These are phyloP conservation scores for Limnomonas spitsbergensis DNA, from an alignment of 139 green algal species.

Conservation along the genomic window DNA sequence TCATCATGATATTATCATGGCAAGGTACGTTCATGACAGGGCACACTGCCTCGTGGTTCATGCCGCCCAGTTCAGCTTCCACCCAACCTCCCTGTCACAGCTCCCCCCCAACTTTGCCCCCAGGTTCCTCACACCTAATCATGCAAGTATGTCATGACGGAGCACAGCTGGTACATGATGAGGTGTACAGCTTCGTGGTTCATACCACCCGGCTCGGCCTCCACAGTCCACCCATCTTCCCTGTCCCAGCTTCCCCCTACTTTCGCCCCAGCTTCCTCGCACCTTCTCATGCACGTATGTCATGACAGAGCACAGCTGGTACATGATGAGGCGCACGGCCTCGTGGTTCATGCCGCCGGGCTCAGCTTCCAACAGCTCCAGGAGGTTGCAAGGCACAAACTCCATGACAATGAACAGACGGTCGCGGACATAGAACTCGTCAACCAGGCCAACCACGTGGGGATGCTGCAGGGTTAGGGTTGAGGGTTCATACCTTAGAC, in stretches of 20 bases:
- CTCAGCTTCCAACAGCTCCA: slow-evolving; percentile 59
- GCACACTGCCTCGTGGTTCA: too few relatives aligned
- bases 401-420: slow-evolving; percentile 68
- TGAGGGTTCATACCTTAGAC: too few relatives aligned
- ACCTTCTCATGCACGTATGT: slow-evolving; percentile 56
- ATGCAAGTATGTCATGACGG: slow-evolving; percentile 18
- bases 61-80: too few relatives aligned
- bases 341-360: slow-evolving; percentile 44
- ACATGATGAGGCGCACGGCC: slow-evolving; percentile 51
- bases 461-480: slow-evolving; percentile 41
- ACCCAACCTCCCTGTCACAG: too few relatives aligned
- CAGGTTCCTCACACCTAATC: slow-evolving; percentile 34
- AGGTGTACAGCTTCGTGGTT: slow-evolving; percentile 36
- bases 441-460: slow-evolving; percentile 50
- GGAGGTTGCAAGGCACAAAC: slow-evolving; percentile 61
- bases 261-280: too few relatives aligned
- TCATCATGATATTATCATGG: too few relatives aligned
- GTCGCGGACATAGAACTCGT: slow-evolving; percentile 55
- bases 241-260: too few relatives aligned
- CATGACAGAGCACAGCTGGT: slow-evolving; percentile 60
- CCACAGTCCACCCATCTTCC: too few relatives aligned
- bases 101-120: too few relatives aligned
- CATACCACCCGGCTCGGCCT: slow-evolving; percentile 49
- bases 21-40: too few relatives aligned
- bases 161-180: neutral